Conservation (phyloP, 495 filamentous ascomycete species). For the Talaromyces trachyspermus region DNA sequence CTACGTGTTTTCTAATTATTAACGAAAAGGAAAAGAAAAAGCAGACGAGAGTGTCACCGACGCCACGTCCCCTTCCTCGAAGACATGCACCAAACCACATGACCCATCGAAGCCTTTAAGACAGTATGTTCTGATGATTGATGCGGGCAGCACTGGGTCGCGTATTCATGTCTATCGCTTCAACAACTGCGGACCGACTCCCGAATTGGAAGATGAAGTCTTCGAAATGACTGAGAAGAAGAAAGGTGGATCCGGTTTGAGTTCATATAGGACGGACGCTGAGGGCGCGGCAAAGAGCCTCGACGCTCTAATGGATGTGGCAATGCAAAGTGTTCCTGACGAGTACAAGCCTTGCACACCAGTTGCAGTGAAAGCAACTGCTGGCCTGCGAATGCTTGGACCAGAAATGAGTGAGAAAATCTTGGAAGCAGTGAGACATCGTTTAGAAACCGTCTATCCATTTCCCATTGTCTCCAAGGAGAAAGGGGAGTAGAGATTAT, state of each 20-base stretch:
- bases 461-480: conserved; percentile 85
- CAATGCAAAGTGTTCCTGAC: conserved; percentile 74
- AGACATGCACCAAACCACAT: conserved; percentile 72
- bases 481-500: conserved; percentile 88
- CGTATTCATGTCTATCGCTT: conserved; percentile 98
- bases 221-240: conserved; percentile 85
- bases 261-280: conserved; percentile 75
- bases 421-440: conserved; percentile 71
- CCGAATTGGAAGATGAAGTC: conserved; percentile 86
- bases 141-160: conserved; percentile 95
- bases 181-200: conserved; percentile 94
- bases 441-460: conserved; percentile 83
- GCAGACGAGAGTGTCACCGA: neutral
- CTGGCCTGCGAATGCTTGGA: conserved; percentile 79
- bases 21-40: neutral
- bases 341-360: conserved; percentile 82
- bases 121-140: conserved; percentile 97
- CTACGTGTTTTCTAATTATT: too few species aligned
- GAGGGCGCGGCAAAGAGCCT: conserved; percentile 83
- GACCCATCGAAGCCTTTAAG: conserved; percentile 84
- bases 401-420: conserved; percentile 76
- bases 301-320: conserved; percentile 79
- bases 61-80: conserved; percentile 11
- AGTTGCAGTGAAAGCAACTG: conserved; percentile 92
- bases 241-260: conserved; percentile 72